These are phyloP conservation scores for Pichia inconspicua DNA, from an alignment of 1,139 yeast genomes.

Conservation along the genomic window DNA sequence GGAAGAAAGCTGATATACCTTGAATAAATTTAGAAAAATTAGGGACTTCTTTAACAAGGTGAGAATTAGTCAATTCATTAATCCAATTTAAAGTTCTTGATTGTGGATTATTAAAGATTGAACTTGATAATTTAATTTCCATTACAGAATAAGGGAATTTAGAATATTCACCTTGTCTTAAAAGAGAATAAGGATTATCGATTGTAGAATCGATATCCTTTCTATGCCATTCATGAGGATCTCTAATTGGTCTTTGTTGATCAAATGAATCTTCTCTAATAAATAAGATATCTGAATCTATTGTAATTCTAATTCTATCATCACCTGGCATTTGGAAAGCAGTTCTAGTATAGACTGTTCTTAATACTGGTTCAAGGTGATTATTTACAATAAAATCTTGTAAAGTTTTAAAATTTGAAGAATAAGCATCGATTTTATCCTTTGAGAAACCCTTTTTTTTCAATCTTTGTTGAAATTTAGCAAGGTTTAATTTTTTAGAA, in stretches of 20 bases:
- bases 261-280: constrained; percentile 90
- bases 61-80: constrained; percentile 74
- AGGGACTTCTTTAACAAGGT: constrained; percentile 84
- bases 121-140: constrained; percentile 71
- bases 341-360: constrained; percentile 83
- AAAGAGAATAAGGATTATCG: constrained; percentile 57
- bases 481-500: constrained; percentile 21
- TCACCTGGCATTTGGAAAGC: constrained; percentile 99
- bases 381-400: constrained; percentile 57
- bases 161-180: constrained; percentile 79
- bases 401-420: constrained; percentile 49
- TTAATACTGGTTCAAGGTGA: constrained; percentile 73
- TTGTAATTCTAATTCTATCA: constrained; percentile 78
- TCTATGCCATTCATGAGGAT: constrained; percentile 87
- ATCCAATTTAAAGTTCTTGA: constrained; percentile 63
- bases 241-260: constrained; percentile 76
- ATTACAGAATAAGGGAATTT: constrained; percentile 87
- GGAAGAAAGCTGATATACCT: constrained; percentile 79
- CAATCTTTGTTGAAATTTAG: constrained; percentile 39
- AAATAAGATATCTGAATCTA: constrained; percentile 81
- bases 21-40: constrained; percentile 85
- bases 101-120: constrained; percentile 37
- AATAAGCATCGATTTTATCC: constrained; percentile 42
- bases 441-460: constrained; percentile 49
- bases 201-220: constrained; percentile 77